Base-by-base conservation (phyloP, 2,329 filamentous ascomycete species). In the Calonectria fujianensis region DNA sequence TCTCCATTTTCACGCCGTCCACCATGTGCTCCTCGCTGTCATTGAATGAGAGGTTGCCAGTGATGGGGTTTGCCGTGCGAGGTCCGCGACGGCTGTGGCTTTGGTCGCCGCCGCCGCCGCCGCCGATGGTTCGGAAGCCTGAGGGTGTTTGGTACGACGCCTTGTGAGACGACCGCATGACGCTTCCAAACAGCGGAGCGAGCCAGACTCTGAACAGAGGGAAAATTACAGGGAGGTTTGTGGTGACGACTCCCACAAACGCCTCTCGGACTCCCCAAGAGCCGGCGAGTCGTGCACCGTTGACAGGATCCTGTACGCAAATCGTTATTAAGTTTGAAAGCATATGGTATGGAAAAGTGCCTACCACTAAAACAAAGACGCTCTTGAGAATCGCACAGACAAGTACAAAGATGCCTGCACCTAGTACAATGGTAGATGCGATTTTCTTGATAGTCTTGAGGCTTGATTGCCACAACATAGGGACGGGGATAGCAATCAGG, bases 401-500 rank as follows among this genome's bases (percentile, higher is more conserved):
- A 0, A 86, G 80, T 7, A 87, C 84, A 52, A 87, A 85, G 29
- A 87, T 82, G 10, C 86, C 86, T 0, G 83, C 83, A 0, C 85
- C 82, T 27, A 87, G 83, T 0, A 87, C 80, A 18, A 85, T 74
- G 0, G 81, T 85, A 2, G 83, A 82, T 0, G 83, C 85, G 18
- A 85, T 80, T 67, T 86, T 87, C 77, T 85, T 86, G 6, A 79
- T 68, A 1, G 76, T 79, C 41, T 80, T 82, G 39, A 86, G 72
- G 4, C 75, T 83, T 0, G 84, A 85, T 16, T 80, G 77, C 83
- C 84, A 87, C 0, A 85, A 79, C 81, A 91, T 88, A 1, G 90
- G 90, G 0, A 90, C 83, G 0, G 90, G 90, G 35, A 92, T 91
- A 7, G 86, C 86, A 72, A 92, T 88, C 10, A 92, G 85, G 72